These are phyloP conservation scores for Kodamaea nitidulidarum DNA, from an alignment of 805 yeast genomes.

Conservation along the genomic window DNA sequence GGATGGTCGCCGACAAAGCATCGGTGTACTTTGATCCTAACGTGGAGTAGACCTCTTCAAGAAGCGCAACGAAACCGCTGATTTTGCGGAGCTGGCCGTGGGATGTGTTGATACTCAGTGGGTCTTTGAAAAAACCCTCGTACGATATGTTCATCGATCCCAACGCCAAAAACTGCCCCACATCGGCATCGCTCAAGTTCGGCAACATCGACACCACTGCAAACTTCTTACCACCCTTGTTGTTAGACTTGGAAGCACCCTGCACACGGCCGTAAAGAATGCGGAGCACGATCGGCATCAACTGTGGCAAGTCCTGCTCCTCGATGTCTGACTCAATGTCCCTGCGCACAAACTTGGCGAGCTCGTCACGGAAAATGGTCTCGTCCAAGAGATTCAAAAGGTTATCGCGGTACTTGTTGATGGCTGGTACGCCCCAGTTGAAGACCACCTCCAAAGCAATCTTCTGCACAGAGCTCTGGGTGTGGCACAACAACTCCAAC, in stretches of 20 bases:
- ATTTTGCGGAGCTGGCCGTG: conserved; percentile 41
- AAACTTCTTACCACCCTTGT: conserved; percentile 65
- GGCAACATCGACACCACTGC: conserved; percentile 67
- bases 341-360: conserved; percentile 53
- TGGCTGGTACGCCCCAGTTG: conserved; percentile 53
- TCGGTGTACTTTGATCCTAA: conserved; percentile 55
- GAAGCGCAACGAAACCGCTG: conserved; percentile 62
- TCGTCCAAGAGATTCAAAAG: conserved; percentile 76
- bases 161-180: conserved; percentile 57
- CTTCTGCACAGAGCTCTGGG: conserved; percentile 60
- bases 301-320: conserved; percentile 49
- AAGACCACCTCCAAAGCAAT: conserved; percentile 67
- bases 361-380: conserved; percentile 78
- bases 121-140: conserved; percentile 26
- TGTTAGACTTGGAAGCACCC: conserved; percentile 59
- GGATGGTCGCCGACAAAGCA: conserved; percentile 49
- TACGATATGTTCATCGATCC: conserved; percentile 54
- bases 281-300: conserved; percentile 72
- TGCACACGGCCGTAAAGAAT: conserved; percentile 87
- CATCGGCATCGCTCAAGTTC: conserved; percentile 47
- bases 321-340: conserved; percentile 55
- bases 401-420: conserved; percentile 69
- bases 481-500: conserved; percentile 56
- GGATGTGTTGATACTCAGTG: conserved; percentile 8
- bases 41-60: conserved; percentile 50